Percentiles rank a stretch among this genome's conserved stretches.
Evolutionary conservation across 148 eudicot genomes (phyloP).

Genomic region (Mesembryanthemum crystallinum): DNA sequence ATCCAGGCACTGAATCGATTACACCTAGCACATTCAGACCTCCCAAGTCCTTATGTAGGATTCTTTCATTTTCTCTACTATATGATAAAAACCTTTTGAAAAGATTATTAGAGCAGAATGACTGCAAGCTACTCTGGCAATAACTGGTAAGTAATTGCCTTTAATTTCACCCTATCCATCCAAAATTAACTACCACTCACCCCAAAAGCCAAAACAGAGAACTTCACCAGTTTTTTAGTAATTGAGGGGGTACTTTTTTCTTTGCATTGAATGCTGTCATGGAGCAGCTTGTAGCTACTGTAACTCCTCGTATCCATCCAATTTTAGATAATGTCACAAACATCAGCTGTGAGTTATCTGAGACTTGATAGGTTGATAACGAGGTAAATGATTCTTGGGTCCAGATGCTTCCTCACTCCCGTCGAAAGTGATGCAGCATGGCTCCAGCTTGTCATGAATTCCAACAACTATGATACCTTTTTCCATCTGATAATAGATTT

Average conservation of each 20-base stretch:
- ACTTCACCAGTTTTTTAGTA: constrained; percentile 62
- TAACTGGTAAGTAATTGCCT: too few species aligned
- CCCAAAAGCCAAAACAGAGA: constrained; percentile 73
- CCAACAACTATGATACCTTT: constrained; percentile 78
- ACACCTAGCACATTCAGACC: too few species aligned
- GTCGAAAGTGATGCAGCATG: constrained; percentile 77
- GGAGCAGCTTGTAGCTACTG: constrained; percentile 77
- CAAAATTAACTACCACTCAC: constrained; percentile 81
- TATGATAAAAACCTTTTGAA: too few species aligned
- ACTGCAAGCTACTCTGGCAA: too few species aligned
- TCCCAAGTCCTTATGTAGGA: too few species aligned
- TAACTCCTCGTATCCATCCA: constrained; percentile 78
- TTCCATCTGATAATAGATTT: constrained; percentile 83
- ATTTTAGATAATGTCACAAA: constrained; percentile 76
- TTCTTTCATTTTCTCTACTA: too few species aligned
- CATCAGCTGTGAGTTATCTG: constrained; percentile 88
- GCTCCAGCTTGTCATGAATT: constrained; percentile 88
- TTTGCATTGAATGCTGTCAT: constrained; percentile 64
- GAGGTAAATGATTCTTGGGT: constrained; percentile 97
- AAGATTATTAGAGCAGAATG: too few species aligned
- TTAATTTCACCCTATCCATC: too few species aligned
- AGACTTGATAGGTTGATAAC: constrained; percentile 90
- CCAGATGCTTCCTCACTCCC: constrained; percentile 82
- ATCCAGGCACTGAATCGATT: too few species aligned
- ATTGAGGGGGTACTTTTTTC: constrained; percentile 64